A percentile compares a stretch with the other conserved stretches of the same genome.
Conservation (phyloP, 441 rosid genomes). For the Kokia cookei region DNA sequence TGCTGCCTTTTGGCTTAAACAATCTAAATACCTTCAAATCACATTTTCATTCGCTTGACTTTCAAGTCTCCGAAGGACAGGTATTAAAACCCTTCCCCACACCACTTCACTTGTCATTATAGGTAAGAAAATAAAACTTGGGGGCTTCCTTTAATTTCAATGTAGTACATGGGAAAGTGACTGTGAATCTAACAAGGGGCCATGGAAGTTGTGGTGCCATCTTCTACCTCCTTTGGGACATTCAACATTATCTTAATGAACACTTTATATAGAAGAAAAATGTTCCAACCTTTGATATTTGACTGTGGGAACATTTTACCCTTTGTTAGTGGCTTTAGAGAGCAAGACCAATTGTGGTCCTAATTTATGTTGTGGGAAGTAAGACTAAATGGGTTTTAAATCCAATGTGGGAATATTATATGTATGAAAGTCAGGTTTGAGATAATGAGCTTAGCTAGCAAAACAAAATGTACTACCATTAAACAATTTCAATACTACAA, state of each 20-base stretch:
- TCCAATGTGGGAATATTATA: background rate
- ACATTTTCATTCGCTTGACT: conserved; percentile 14
- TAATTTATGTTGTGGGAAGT: background rate
- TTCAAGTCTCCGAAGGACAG: conserved; percentile 9
- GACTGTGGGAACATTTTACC: background rate
- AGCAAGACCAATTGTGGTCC: background rate
- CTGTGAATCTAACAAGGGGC: conserved; percentile 28
- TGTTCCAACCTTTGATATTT: background rate
- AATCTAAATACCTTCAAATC: conserved; percentile 5
- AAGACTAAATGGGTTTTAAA: background rate
- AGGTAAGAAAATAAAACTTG: background rate
- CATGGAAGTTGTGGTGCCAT: conserved; percentile 17
- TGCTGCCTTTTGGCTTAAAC: conserved; percentile 5
- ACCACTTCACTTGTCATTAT: background rate
- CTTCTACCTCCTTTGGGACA: conserved; percentile 20
- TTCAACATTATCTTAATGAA: conserved; percentile 25
- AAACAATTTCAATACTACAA: background rate
- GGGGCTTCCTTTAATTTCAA: conserved; percentile 14
- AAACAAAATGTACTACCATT: background rate
- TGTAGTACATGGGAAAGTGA: conserved; percentile 42
- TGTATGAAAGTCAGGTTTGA: background rate
- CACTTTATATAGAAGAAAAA: conserved; percentile 10
- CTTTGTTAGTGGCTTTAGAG: background rate
- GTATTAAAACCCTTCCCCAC: background rate
- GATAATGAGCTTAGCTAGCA: background rate